Evolutionary conservation across 1,284 basidiomycete species (phyloP).

Genomic region (Anthracocystis panici-leucophaei): DNA sequence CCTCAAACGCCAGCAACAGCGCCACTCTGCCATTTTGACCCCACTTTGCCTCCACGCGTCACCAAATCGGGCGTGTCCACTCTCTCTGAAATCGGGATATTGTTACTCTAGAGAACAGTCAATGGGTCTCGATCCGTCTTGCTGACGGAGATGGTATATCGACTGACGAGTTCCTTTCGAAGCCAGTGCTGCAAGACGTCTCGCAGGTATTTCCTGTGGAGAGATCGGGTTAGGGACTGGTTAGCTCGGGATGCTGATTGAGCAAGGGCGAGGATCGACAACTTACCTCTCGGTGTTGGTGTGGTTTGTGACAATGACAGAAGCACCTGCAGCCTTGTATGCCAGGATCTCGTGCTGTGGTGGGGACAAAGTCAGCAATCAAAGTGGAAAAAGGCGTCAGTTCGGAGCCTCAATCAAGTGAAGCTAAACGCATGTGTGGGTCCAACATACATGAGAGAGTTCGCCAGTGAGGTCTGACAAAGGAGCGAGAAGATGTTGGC

Average conservation of each 20-base stretch:
- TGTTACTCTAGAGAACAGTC: constrained; percentile 33
- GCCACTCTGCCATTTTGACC: background rate
- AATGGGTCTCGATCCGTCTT: constrained; percentile 47
- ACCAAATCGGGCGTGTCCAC: background rate
- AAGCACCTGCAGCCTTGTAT: constrained; percentile 58
- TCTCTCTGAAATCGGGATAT: background rate
- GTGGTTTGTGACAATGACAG: constrained; percentile 65
- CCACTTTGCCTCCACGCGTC: constrained; percentile 34
- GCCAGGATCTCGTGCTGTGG: constrained; percentile 66
- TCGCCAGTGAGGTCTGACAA: constrained; percentile 62
- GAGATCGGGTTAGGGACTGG: background rate
- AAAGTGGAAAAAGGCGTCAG: background rate
- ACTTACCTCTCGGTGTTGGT: constrained; percentile 64
- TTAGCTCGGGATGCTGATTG: background rate
- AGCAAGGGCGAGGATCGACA: background rate
- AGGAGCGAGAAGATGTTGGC: background rate
- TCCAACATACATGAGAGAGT: constrained; percentile 53
- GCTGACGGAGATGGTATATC: constrained; percentile 33
- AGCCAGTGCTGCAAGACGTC: constrained; percentile 53
- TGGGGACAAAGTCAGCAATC: no score
- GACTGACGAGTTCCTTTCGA: constrained; percentile 16
- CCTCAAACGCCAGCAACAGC: background rate
- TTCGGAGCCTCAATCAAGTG: background rate
- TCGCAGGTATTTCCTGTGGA: constrained; percentile 51
- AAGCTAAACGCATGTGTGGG: background rate